Percentiles rank a stretch among this genome's conserved stretches.
These are phyloP conservation scores for Pseudogymnoascus sp. DNA, from an alignment of 2,329 filamentous ascomycete species.

Conservation along the genomic window DNA sequence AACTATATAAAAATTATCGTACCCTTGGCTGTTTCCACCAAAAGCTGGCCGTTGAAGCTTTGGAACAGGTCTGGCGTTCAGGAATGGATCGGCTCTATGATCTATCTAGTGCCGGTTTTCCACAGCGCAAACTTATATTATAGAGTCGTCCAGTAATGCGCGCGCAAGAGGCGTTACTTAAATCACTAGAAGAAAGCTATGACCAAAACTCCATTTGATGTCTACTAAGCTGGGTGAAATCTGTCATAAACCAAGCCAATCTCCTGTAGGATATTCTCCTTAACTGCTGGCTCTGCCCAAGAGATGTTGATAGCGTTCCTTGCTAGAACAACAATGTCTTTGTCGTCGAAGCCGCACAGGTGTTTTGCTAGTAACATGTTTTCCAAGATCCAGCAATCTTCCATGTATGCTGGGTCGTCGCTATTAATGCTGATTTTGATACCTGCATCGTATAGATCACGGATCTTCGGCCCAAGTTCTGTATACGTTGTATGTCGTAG, in stretches of 20 bases:
- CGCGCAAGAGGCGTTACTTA: neutral
- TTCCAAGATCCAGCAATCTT: conserved; percentile 41
- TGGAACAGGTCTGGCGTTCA: neutral
- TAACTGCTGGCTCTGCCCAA: conserved; percentile 37
- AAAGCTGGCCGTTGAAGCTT: neutral
- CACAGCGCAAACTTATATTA: neutral
- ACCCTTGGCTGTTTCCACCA: neutral
- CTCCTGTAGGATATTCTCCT: conserved; percentile 26
- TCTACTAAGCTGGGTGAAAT: neutral
- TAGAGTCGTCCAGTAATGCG: neutral
- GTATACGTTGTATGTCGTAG: conserved; percentile 34
- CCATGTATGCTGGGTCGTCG: conserved; percentile 40
- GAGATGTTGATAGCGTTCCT: conserved; percentile 38
- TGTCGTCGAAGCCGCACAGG: conserved; percentile 33
- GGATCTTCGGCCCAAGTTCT: conserved; percentile 29
- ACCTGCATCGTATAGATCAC: conserved; percentile 33
- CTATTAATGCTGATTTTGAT: conserved; percentile 37
- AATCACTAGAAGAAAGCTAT: neutral
- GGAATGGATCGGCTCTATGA: neutral
- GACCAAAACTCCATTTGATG: neutral
- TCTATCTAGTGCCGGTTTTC: neutral
- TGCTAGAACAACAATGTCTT: conserved; percentile 35
- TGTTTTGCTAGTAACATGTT: conserved; percentile 38
- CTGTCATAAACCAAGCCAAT: conserved; percentile 17
- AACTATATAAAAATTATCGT: neutral